Percentiles rank a stretch among this genome's conserved stretches.
phyloP scores from a whole-genome alignment of 192 early-diverging fungal species.

The Endogone sp. region DNA sequence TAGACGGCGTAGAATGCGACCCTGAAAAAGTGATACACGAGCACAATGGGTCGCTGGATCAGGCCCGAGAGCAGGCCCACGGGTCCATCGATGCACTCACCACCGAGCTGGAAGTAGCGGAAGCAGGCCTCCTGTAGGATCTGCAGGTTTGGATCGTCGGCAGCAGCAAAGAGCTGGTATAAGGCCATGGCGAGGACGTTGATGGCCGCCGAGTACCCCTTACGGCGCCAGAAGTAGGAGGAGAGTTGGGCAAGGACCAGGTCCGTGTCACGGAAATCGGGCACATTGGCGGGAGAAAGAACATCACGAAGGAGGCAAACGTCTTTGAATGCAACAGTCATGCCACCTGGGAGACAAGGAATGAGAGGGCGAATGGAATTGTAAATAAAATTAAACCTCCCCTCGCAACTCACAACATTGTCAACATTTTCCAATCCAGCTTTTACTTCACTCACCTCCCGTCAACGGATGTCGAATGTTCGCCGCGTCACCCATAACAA shows the following conservation, averaged over 20 bases:
- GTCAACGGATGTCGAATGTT: conserved; percentile 97
- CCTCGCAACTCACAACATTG: not conserved
- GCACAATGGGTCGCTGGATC: conserved; percentile 64
- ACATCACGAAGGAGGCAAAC: conserved; percentile 69
- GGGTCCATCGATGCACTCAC: conserved; percentile 74
- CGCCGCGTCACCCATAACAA: conserved; percentile 91
- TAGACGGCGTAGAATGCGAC: conserved; percentile 75
- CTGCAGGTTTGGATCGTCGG: conserved; percentile 64
- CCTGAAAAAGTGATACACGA: conserved; percentile 89
- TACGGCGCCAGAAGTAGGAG: conserved; percentile 70
- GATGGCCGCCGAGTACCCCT: conserved; percentile 69
- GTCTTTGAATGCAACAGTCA: conserved; percentile 96
- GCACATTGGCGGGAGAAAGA: conserved; percentile 40
- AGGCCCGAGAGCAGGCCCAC: conserved; percentile 86
- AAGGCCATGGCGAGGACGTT: conserved; percentile 94
- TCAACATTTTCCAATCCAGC: not conserved
- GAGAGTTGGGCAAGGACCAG: conserved; percentile 52
- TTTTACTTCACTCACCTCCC: conserved; percentile 61
- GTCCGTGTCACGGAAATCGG: conserved; percentile 42
- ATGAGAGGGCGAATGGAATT: not conserved
- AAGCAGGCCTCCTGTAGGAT: conserved; percentile 85
- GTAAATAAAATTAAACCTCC: not conserved
- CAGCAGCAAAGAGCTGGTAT: conserved; percentile 85
- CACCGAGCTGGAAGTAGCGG: conserved; percentile 82
- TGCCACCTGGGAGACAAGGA: conserved; percentile 56